Base-by-base conservation (phyloP, 2,329 filamentous ascomycete genomes). In the Knoxdaviesia capensis region DNA sequence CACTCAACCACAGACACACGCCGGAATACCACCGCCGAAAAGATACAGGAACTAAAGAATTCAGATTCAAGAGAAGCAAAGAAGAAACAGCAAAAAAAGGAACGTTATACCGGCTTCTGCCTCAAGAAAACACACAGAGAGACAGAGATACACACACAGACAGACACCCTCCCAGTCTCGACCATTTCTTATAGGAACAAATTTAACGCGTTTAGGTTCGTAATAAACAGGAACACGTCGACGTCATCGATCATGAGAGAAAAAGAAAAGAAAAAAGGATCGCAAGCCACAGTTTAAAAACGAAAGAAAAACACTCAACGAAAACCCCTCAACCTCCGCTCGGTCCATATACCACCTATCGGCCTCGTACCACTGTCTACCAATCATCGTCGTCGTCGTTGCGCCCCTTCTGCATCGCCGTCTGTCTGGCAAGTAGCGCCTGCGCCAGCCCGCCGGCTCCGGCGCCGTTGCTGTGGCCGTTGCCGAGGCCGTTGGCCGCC, bases 351-450 rank as follows among this genome's bases (percentile, higher is more conserved):
- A 43, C 31, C 20, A 5, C 20, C 20, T 36, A 8, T 11, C 6
- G 10, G 6, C 32, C 33, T 51, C 49, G 20, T 36, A 20, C 35
- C 31, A 41, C 43, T 39, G 41, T 51, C 51, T 56, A 81, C 77
- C 77, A 81, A 53, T 83, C 75, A 48, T 80, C 77, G 48, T 80
- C 77, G 39, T 81, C 77, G 11, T 80, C 75, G 20, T 77, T 71
- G 44, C 72, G 66, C 57, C 73, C 74, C 52, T 69, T 74, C 52
- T 77, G 75, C 77, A 85, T 84, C 5, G 79, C 80, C 48, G 73
- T 76, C 63, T 87, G 80, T 51, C 83, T 68, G 37, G 80, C 79
- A 51, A 81, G 63, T 51, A 90, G 61, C n/a, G 81, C 81, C 55
- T 87, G 81, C 3, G 83, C 83, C 49, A 90, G 60, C 38, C 80